Evolutionary conservation across 352 stramenopile species (phyloP), one percentile per base, ranked within the genome.

Genomic region (Phytophthora sp.): DNA sequence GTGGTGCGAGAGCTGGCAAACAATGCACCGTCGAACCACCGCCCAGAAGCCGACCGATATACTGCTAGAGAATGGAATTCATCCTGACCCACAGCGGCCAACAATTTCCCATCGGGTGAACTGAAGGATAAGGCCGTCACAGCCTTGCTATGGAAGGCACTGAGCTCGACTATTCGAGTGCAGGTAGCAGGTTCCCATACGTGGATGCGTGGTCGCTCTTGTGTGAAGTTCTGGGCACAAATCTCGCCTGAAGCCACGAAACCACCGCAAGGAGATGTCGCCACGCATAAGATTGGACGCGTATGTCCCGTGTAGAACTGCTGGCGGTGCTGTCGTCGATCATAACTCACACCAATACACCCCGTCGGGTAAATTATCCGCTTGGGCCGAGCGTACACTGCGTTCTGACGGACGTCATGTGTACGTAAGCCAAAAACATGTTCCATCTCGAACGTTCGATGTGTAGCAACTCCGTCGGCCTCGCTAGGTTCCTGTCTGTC

Each of bases 171-270:
- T 4, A 91, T 70, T 4, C 58, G 58, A 4, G 71, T 68, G 31
- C 84, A 90, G 2, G 82, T 84, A 8, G 82, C 72, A 15, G 82
- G 82, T 44, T 93, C 86, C 86, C 86, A 94, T 1, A 94, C 62
- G 42, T 94, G 86, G 9, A 94, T 86, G 1, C 79, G 79, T 15
- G 86, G 86, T 1, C 71, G 64, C 49, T 93, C 85, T 18, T 73
- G 66, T 45, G 80, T 63, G 30, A 86, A 71, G 46, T 77, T 80
- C 33, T 87, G 70, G 16, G 64, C 67, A 44, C 82, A 91, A 27
- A 93, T 89, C 66, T 94, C 86, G 5, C 86, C 86, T 0, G 84
- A 92, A 11, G 86, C 86, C 7, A 93, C 65, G 23, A 90, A 82
- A 16, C 68, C 69, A 31, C 86, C 86, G 33, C 86, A 83, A 15